Evolutionary conservation across 2,329 filamentous ascomycete genomes (phyloP).

Genomic region (Fusarium illudens): DNA sequence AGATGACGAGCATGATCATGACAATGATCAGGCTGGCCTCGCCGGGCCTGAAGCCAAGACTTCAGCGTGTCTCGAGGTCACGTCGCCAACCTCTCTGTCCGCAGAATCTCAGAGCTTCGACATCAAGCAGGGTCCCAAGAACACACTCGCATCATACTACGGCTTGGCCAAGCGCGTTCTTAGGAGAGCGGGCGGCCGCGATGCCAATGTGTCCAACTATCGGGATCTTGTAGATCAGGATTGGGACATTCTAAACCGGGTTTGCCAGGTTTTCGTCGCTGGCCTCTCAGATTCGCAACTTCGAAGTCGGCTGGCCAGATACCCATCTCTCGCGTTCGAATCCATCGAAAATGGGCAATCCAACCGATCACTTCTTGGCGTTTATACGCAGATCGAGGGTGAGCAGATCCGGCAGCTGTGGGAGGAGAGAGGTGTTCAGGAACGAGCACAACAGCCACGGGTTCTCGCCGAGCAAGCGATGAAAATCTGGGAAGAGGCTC

Average conservation of each 20-base stretch:
- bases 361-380: slow-evolving; percentile 61
- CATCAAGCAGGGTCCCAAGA: slow-evolving; percentile 54
- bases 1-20: slow-evolving; percentile 48
- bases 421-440: slow-evolving; percentile 38
- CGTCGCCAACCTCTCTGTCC: slow-evolving; percentile 26
- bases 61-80: slow-evolving; percentile 27
- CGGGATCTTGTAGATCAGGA: slow-evolving; percentile 55
- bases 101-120: slow-evolving; percentile 37
- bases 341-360: slow-evolving; percentile 38
- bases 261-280: slow-evolving; percentile 62
- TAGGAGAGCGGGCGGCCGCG: slow-evolving; percentile 58
- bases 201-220: slow-evolving; percentile 58
- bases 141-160: slow-evolving; percentile 58
- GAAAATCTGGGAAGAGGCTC: slow-evolving; percentile 56
- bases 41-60: slow-evolving; percentile 4
- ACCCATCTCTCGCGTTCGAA: slow-evolving; percentile 57
- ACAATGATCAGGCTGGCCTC: slow-evolving; percentile 36
- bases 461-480: slow-evolving; percentile 49
- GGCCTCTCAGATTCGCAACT: slow-evolving; percentile 61
- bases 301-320: slow-evolving; percentile 54
- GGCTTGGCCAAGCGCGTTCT: slow-evolving; percentile 59
- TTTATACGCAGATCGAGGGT: slow-evolving; percentile 64
- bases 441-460: slow-evolving; percentile 26
- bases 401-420: slow-evolving; percentile 59
- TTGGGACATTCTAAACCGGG: slow-evolving; percentile 58